These are phyloP conservation scores for Ehretia macrophylla DNA, from an alignment of 257 asterid genomes.

Conservation along the genomic window DNA sequence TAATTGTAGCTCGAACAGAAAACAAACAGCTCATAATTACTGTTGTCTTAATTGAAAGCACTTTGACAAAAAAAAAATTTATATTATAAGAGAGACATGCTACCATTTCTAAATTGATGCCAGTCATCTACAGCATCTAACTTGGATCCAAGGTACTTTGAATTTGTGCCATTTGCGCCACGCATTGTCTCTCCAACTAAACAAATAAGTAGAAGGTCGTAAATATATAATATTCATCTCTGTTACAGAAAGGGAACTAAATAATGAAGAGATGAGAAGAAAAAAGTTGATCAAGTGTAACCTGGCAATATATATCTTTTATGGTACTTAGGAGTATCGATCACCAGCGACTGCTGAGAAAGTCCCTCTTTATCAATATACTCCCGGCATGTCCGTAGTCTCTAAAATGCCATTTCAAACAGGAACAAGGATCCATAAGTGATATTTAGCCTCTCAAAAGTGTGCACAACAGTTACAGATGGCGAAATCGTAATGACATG, in stretches of 20 bases:
- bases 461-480: too few species aligned
- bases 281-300: slow-evolving; percentile 14
- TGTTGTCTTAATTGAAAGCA: not conserved
- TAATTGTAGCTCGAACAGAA: slow-evolving; percentile 55
- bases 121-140: too few species aligned
- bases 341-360: slow-evolving; percentile 89
- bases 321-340: slow-evolving; percentile 79
- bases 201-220: not conserved
- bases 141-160: slow-evolving; percentile 61
- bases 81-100: too few species aligned
- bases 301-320: slow-evolving; percentile 91
- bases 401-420: slow-evolving; percentile 39
- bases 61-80: not conserved
- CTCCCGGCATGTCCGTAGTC: slow-evolving; percentile 76
- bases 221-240: not conserved
- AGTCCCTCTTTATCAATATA: slow-evolving; percentile 81
- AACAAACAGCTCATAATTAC: not conserved
- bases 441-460: not conserved
- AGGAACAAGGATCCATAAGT: not conserved
- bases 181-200: slow-evolving; percentile 75
- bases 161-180: slow-evolving; percentile 43
- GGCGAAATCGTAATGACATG: not conserved
- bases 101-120: too few species aligned
- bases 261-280: not conserved
- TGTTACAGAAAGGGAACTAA: not conserved